Base-by-base conservation (phyloP, 2,329 filamentous ascomycete species). In the Juglanconis juglandina region DNA sequence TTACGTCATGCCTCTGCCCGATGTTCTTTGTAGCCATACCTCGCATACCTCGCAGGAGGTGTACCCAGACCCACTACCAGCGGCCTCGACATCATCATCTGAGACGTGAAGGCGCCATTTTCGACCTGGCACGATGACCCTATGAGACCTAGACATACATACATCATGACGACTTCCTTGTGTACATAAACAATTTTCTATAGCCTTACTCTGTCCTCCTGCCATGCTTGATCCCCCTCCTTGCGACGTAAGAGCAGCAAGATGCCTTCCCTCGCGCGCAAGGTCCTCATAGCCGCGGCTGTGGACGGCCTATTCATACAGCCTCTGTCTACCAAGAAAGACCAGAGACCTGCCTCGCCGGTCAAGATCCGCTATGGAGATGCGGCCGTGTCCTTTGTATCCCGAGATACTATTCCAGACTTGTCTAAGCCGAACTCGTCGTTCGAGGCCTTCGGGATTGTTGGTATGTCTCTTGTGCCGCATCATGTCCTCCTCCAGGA, bases 271-370 rank as follows among this genome's bases (percentile, higher is more conserved):
- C 78, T 96, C 63, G 87, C 90, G 61, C 89, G 90, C 71, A 96
- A 95, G 76, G 77, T 96, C 58, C 72, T 92, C 65, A 86, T 96
- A 66, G 88, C 88, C 74, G 91, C 92, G 58, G 87, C 91, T 33
- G 85, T 88, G 57, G 92, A 97, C 70, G 92, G 92, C 60, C 81
- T 97, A 56, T 79, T 96, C 65, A 81, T 97, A 49, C 91, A 95
- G 69, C 88, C 90, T 33, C 77, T 89, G 35, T 80, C 84, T 17
- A 75, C 79, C 58, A 86, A 86, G 72, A 87, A 86, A 69, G 83
- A 87, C 69, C 81, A 84, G 71, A 74, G 79, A 44, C 75, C 82
- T 33, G 71, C 77, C 58, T 79, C 82, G 61, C 80, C 87, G 30
- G 79, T 92, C 56, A 86, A 85, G 68, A 83, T 96, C 64, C 86